Evolutionary conservation across 202 grass and related monocot genomes (phyloP).

Genomic region (Eragrostis tef): DNA sequence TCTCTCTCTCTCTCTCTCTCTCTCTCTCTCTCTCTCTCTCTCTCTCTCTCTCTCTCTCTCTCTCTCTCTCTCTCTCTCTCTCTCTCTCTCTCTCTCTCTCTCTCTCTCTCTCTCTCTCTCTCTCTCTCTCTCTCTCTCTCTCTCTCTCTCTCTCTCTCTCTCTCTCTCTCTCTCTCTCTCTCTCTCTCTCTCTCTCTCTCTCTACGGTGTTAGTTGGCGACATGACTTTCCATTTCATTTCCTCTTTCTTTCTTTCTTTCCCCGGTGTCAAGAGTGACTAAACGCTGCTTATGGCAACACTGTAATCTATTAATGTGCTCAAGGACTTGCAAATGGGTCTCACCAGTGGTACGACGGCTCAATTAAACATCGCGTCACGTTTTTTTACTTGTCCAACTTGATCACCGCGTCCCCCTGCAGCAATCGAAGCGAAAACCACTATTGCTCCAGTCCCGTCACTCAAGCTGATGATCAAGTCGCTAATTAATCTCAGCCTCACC

Average conservation of each 20-base stretch:
- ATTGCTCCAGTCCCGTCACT: neutral
- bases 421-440: neutral
- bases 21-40: neutral
- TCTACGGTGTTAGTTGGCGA: conserved; percentile 44
- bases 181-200: neutral
- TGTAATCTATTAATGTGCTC: conserved; percentile 23
- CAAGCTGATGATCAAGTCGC: conserved; percentile 5
- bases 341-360: conserved; percentile 9
- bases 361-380: neutral
- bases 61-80: neutral
- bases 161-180: neutral
- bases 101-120: neutral
- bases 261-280: conserved; percentile 8
- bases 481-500: neutral
- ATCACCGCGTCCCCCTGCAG: neutral
- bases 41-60: neutral
- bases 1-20: neutral
- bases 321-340: neutral
- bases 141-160: neutral
- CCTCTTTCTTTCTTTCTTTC: neutral
- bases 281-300: conserved; percentile 28
- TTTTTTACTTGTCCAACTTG: conserved; percentile 19
- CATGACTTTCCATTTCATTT: conserved; percentile 1
- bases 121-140: neutral
- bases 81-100: neutral